These are phyloP conservation scores for Paecilomyces fulvus DNA, from an alignment of 2,329 filamentous ascomycete genomes.

Conservation along the genomic window DNA sequence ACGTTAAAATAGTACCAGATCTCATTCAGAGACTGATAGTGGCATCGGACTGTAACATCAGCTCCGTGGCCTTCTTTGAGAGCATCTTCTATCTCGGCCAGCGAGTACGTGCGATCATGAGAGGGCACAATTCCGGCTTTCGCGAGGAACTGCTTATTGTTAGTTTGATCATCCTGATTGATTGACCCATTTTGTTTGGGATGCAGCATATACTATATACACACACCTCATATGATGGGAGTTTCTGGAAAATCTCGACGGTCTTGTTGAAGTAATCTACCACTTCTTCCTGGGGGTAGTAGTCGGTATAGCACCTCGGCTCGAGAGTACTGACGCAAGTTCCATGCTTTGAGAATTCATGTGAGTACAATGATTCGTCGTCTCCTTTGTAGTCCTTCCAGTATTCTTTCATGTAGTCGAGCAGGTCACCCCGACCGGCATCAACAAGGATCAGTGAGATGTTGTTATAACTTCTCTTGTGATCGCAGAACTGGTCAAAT, in stretches of 20 bases:
- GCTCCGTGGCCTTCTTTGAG: conserved; percentile 47
- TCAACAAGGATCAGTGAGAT: conserved; percentile 54
- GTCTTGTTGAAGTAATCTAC: conserved; percentile 61
- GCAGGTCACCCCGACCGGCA: conserved; percentile 46
- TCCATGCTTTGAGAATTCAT: conserved; percentile 69
- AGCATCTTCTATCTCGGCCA: conserved; percentile 50
- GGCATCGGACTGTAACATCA: conserved; percentile 52
- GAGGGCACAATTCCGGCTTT: conserved; percentile 53
- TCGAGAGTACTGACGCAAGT: conserved; percentile 65
- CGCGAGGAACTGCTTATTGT: conserved; percentile 40
- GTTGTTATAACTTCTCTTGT: conserved; percentile 53
- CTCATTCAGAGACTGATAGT: conserved; percentile 40
- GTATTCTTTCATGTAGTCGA: conserved; percentile 60
- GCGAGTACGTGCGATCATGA: conserved; percentile 48
- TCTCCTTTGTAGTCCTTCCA: conserved; percentile 63
- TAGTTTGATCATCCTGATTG: conserved; percentile 1
- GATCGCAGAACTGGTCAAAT: conserved; percentile 59
- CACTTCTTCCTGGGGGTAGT: conserved; percentile 55
- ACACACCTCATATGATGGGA: conserved; percentile 54
- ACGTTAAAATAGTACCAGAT: conserved; percentile 59
- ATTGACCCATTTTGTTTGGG: neutral
- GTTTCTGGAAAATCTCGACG: conserved; percentile 56
- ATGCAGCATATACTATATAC: neutral
- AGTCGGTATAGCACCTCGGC: conserved; percentile 56
- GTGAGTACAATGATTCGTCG: conserved; percentile 60